Conservation (phyloP, 2,329 filamentous ascomycete species). For the Hypoxylon sp. region DNA sequence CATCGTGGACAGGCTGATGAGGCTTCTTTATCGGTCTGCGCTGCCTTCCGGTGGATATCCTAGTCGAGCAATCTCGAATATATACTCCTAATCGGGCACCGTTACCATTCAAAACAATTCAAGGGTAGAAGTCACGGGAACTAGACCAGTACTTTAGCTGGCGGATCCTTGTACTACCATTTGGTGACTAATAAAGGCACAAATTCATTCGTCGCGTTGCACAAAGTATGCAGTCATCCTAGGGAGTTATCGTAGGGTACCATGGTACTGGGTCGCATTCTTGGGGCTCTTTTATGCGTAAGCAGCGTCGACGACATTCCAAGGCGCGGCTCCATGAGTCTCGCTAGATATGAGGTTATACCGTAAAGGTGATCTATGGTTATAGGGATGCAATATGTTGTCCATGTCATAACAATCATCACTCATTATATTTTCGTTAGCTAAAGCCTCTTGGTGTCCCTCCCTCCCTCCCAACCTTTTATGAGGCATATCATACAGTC, state of each 20-base stretch:
- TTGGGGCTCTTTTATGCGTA: constrained; percentile 9
- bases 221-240: constrained; percentile 12
- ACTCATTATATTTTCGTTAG: constrained; percentile 27
- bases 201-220: constrained; percentile 3
- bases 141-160: background rate
- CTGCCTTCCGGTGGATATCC: background rate
- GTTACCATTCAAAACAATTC: background rate
- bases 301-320: constrained; percentile 11
- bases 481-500: constrained; percentile 32
- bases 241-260: background rate
- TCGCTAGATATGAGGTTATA: background rate
- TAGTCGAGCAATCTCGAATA: no score
- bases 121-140: background rate
- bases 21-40: background rate
- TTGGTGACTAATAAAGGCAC: background rate
- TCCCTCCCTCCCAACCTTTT: constrained; percentile 2
- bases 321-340: background rate
- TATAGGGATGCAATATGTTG: background rate
- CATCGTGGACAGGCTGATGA: no score
- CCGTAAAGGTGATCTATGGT: background rate
- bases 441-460: constrained; percentile 7
- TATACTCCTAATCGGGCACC: no score
- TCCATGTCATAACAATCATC: constrained; percentile 26
- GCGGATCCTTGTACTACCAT: background rate
- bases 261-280: constrained; percentile 1